Percentiles rank a stretch among this genome's conserved stretches.
These are phyloP conservation scores for Clonostachys rhizophaga DNA, from an alignment of 2,329 filamentous ascomycete species.

Conservation along the genomic window DNA sequence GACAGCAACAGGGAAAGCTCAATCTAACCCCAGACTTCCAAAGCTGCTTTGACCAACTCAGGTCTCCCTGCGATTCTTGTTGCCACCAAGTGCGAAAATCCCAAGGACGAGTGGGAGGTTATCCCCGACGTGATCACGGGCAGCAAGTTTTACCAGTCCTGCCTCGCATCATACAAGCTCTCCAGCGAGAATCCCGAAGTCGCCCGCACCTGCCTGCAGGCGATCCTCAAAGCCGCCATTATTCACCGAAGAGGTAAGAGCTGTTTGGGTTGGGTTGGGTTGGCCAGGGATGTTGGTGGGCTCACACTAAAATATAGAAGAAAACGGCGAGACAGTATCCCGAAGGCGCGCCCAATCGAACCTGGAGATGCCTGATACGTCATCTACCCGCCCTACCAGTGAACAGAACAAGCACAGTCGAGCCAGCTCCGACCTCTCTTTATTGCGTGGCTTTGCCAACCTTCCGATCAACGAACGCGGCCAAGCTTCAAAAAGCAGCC, in stretches of 20 bases:
- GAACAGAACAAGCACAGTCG: constrained; percentile 64
- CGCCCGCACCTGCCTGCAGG: constrained; percentile 70
- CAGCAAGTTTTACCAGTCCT: constrained; percentile 62
- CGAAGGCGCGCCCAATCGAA: constrained; percentile 58
- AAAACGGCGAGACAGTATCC: constrained; percentile 35
- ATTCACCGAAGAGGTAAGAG: constrained; percentile 61
- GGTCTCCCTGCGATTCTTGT: constrained; percentile 75
- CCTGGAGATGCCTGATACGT: constrained; percentile 49
- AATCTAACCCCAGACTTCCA: neutral
- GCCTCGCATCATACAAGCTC: constrained; percentile 69
- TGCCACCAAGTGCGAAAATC: constrained; percentile 84
- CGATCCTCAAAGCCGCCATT: constrained; percentile 70
- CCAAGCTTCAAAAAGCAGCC: constrained; percentile 23
- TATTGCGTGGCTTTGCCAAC: constrained; percentile 47
- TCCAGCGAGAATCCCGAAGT: constrained; percentile 66
- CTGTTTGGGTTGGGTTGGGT: neutral
- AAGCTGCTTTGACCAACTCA: constrained; percentile 71
- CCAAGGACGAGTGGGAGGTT: constrained; percentile 64
- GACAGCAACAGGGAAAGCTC: neutral
- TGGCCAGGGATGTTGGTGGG: constrained; percentile 8
- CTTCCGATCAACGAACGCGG: constrained; percentile 33
- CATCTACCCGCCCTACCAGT: constrained; percentile 41
- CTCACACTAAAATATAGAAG: constrained; percentile 15
- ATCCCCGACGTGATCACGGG: constrained; percentile 60
- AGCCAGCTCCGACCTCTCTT: constrained; percentile 66